Base-by-base conservation (phyloP, 192 early-diverging fungal genomes). In the Coemansia sp. region DNA sequence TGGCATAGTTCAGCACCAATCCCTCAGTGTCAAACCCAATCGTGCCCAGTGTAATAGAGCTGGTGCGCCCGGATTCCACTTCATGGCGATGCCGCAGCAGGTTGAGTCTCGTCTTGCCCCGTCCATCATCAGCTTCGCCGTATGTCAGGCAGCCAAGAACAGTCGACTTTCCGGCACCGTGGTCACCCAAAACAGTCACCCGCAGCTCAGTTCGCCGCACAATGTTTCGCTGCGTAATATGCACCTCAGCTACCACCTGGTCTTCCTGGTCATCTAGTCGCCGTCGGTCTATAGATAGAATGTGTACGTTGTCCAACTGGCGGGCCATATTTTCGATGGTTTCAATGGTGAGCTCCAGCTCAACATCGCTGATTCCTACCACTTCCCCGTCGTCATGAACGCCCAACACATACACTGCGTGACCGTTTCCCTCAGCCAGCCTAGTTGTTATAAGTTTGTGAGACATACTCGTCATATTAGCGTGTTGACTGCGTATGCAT, bases 41-140 rank as follows among this genome's bases (percentile, higher is more conserved):
- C 57, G 94, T 90, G 62, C 93, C 93, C 59, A 91, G 87, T 1
- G 93, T 86, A 29, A 98, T 91, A 21, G 92, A 94, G 21, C 91
- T 93, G n/a, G 94, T 98, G 14, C 93, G 77, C n/a, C 95, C 95
- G 16, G 90, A 85, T 78, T 93, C 94, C 29, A 98, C 84, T 69
- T 98, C 95, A 71, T 98, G 95, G 29, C 87, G 89, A 81, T 98
- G 96, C 21, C 94, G 88, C 56, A 96, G 86, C 36, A 95, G 75
- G 77, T 91, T 94, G 17, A 95, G 81, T 3, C 94, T 73, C 6
- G 94, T 88, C 66, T 91, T 90, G 41, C 96, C 96, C 33, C 87
- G 80, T 16, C 94, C 94, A 64, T 95, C 95, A 67, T 98, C 96
- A 2, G 84, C 77, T 34, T 94, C 90, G 21, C 88, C 88, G 77